Base-by-base conservation (phyloP, 768 basidiomycete species). In the Serendipita sp. region DNA sequence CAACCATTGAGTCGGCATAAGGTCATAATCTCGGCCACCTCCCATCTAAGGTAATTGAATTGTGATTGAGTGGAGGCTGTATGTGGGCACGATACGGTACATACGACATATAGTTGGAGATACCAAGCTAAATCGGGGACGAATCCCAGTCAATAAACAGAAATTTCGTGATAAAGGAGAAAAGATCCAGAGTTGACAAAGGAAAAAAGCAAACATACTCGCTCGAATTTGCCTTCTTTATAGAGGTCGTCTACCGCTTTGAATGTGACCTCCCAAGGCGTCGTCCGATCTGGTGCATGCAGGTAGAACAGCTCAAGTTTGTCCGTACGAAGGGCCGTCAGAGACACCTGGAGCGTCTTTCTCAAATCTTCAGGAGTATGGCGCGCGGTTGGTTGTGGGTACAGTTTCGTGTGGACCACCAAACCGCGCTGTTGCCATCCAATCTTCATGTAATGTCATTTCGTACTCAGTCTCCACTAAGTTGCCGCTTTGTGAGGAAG, bases 381-480 rank as follows among this genome's bases (percentile, higher is more conserved):
- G 22, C 53, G 53, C 26, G 17, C 20, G 26, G 66, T 63, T 9
- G 64, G 61, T 45, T 64, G 68, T 0, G 82, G 82, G 64, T 76
- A 77, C 17, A 82, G 76, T 69, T 86, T 86, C 0, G 82, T 85
- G 44, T 83, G 81, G 44, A 85, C 71, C 62, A 76, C 75, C 26
- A 84, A 68, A 0, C 81, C 81, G 38, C 79, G 75, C 45, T 71
- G 70, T 63, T 78, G 72, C 74, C 79, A 79, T 64, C 70, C 71
- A n/a, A 64, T 58, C 63, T 66, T 30, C 16, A 16, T 1, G 16
- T 34, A 3, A 22, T 48, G 33, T 13, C 17, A 50, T 5, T 9
- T 24, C 9, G 22, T 30, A 4, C 17, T 42, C 33, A 58, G 68
- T 68, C 13, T 70, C 61, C 16, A 60, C 33, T 22, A n/a, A n/a